These are phyloP conservation scores for Isabelozyma pseudorhagii DNA, from an alignment of 805 yeast genomes.

Conservation along the genomic window DNA sequence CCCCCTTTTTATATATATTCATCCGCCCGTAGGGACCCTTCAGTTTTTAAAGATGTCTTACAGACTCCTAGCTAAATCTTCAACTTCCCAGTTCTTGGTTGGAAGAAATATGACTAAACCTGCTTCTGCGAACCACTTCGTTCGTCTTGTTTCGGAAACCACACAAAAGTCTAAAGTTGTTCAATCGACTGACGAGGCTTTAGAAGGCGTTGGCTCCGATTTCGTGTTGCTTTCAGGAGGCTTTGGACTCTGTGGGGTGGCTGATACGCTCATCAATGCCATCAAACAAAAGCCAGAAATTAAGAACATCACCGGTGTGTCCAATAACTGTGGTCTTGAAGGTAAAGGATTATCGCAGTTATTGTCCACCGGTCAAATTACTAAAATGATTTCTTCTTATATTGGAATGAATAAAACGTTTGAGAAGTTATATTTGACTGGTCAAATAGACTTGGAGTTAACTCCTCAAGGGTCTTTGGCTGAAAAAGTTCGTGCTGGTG, in stretches of 20 bases:
- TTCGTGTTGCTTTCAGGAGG: constrained; percentile 45
- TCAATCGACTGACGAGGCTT: constrained; percentile 23
- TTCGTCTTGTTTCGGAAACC: neutral
- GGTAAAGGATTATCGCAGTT: constrained; percentile 41
- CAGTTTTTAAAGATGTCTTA: neutral
- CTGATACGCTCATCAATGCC: constrained; percentile 42
- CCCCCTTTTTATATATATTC: too few species aligned
- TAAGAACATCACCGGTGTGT: constrained; percentile 38
- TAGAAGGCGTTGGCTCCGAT: constrained; percentile 23
- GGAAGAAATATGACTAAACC: neutral
- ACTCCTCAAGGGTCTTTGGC: constrained; percentile 54
- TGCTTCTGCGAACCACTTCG: neutral
- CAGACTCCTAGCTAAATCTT: neutral
- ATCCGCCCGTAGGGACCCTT: neutral
- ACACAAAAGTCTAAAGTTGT: constrained; percentile 13
- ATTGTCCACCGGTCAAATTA: constrained; percentile 40
- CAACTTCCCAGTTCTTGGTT: neutral
- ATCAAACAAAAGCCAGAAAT: constrained; percentile 29
- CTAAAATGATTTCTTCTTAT: constrained; percentile 44
- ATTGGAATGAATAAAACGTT: constrained; percentile 44
- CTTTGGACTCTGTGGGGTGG: constrained; percentile 47
- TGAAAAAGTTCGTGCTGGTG: constrained; percentile 47
- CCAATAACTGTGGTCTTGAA: constrained; percentile 49
- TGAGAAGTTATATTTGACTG: constrained; percentile 38
- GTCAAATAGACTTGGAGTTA: constrained; percentile 43